phyloP scores from a whole-genome alignment of 805 yeast species.

The Nakazawaea siamensis region DNA sequence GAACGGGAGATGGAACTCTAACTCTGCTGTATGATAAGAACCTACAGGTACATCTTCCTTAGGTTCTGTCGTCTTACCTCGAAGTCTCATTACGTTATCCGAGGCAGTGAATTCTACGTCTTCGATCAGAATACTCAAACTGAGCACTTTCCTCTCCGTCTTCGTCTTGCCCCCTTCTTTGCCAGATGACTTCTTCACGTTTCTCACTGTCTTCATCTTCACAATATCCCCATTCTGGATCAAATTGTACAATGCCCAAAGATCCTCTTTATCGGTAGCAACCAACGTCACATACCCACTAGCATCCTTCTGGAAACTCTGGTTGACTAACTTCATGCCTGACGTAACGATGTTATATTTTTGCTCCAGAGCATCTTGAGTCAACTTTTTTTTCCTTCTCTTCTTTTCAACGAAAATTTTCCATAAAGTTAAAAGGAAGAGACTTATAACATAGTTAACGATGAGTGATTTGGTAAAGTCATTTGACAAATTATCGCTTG shows the following conservation, averaged over 20 bases:
- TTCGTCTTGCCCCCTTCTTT: slow-evolving; percentile 27
- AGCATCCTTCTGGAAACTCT: slow-evolving; percentile 45
- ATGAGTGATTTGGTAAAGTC: slow-evolving; percentile 23
- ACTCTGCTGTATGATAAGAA: slow-evolving; percentile 80
- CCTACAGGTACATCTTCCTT: slow-evolving; percentile 76
- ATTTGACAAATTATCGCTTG: slow-evolving; percentile 21
- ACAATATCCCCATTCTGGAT: slow-evolving; percentile 71
- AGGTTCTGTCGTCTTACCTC: slow-evolving; percentile 65
- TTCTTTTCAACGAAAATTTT: neutral
- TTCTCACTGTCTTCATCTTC: slow-evolving; percentile 59
- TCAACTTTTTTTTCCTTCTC: neutral
- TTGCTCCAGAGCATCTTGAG: neutral
- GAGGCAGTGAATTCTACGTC: slow-evolving; percentile 72
- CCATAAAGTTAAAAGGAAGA: neutral
- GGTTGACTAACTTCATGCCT: slow-evolving; percentile 47
- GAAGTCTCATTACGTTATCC: slow-evolving; percentile 67
- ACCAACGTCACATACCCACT: slow-evolving; percentile 59
- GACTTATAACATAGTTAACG: no score
- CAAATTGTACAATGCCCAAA: slow-evolving; percentile 82
- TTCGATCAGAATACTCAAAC: slow-evolving; percentile 53
- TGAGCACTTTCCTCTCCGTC: slow-evolving; percentile 49
- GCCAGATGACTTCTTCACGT: slow-evolving; percentile 32
- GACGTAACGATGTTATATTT: neutral
- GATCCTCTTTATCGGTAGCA: slow-evolving; percentile 87
- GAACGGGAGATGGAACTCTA: slow-evolving; percentile 62